Evolutionary conservation across 1,139 yeast genomes (phyloP).

Genomic region (Yamadazyma membranifaciens): DNA sequence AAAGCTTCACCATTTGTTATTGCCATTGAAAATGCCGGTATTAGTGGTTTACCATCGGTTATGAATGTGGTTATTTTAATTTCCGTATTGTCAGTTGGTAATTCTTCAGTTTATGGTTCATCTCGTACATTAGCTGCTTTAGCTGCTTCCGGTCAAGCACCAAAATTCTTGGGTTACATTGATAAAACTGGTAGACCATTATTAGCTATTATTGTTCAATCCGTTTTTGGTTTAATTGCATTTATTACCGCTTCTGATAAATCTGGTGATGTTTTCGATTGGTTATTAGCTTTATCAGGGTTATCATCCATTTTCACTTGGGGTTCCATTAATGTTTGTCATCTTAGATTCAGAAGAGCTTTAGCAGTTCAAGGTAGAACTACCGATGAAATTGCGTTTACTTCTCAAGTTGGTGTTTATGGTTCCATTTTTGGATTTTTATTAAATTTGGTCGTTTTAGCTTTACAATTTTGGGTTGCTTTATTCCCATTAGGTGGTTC

Average conservation of each 20-base stretch:
- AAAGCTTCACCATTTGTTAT: slow-evolving; percentile 51
- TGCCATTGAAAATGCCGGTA: slow-evolving; percentile 43
- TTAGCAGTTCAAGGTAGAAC: slow-evolving; percentile 63
- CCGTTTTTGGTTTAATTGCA: slow-evolving; percentile 57
- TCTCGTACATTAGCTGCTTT: slow-evolving; percentile 81
- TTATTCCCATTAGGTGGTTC: slow-evolving; percentile 60
- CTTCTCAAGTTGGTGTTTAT: slow-evolving; percentile 62
- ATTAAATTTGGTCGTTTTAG: slow-evolving; percentile 61
- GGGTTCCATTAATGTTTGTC: slow-evolving; percentile 76
- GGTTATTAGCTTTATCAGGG: slow-evolving; percentile 84
- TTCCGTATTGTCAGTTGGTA: slow-evolving; percentile 48
- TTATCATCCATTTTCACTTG: slow-evolving; percentile 82
- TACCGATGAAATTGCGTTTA: slow-evolving; percentile 64
- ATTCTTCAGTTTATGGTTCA: slow-evolving; percentile 65
- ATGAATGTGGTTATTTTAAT: slow-evolving; percentile 49
- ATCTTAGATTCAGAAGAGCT: slow-evolving; percentile 77
- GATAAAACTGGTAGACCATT: slow-evolving; percentile 77
- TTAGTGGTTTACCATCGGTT: slow-evolving; percentile 44
- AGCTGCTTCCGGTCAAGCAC: slow-evolving; percentile 81
- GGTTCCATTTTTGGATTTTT: slow-evolving; percentile 70
- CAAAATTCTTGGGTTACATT: slow-evolving; percentile 67
- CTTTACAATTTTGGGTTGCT: slow-evolving; percentile 82
- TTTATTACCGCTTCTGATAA: slow-evolving; percentile 69
- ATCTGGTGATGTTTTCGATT: slow-evolving; percentile 66
- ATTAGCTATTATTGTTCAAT: slow-evolving; percentile 58